phyloP scores from a whole-genome alignment of 352 stramenopile genomes.

The Globisporangium abappressorium region DNA sequence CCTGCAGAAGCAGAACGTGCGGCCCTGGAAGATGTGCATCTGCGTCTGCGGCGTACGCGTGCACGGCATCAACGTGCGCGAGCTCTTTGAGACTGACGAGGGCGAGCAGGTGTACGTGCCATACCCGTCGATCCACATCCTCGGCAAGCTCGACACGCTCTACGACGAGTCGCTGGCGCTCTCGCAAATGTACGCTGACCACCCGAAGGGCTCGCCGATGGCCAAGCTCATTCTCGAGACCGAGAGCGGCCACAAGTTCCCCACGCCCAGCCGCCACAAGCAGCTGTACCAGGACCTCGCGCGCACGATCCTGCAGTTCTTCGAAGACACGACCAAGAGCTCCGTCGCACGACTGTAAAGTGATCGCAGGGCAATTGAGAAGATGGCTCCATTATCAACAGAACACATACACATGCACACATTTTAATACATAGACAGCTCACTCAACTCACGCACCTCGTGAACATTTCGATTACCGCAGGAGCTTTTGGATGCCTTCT shows the following conservation, averaged over 20 bases:
- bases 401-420: neutral
- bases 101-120: constrained; percentile 20
- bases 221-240: constrained; percentile 41
- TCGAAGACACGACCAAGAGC: constrained; percentile 31
- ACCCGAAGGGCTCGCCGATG: constrained; percentile 30
- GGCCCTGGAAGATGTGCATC: constrained; percentile 42
- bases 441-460: neutral
- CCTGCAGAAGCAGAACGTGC: constrained; percentile 25
- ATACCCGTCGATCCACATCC: constrained; percentile 51
- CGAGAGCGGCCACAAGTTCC: constrained; percentile 64
- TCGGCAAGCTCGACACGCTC: constrained; percentile 44
- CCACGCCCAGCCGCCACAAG: constrained; percentile 43
- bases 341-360: constrained; percentile 26
- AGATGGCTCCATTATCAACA: neutral
- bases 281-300: constrained; percentile 43
- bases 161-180: constrained; percentile 43
- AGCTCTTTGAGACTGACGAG: constrained; percentile 30
- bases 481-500: neutral
- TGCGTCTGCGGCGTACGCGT: constrained; percentile 39
- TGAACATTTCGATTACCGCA: too few species aligned
- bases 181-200: constrained; percentile 38
- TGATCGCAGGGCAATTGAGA: neutral
- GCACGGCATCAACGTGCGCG: constrained; percentile 32
- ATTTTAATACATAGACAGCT: constrained; percentile 2
- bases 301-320: constrained; percentile 43